These are phyloP conservation scores for Butyriboletus loyo DNA, from an alignment of 768 basidiomycete species.

Conservation along the genomic window DNA sequence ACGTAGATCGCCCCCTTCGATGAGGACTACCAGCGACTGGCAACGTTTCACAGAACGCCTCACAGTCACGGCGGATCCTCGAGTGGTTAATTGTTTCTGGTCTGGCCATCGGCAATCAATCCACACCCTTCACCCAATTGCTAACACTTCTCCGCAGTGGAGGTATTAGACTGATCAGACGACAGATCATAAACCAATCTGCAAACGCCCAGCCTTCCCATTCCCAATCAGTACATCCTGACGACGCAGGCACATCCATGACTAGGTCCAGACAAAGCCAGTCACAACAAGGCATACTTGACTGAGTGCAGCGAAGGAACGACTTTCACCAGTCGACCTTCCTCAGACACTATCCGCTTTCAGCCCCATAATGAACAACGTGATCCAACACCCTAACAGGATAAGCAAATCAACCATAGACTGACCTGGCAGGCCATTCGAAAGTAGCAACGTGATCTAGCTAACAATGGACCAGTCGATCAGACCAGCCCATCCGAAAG, in stretches of 20 bases:
- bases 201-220: background rate
- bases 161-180: background rate
- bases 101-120: conserved; percentile 7
- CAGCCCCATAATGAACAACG: too few species aligned
- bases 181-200: background rate
- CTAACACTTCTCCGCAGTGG: background rate
- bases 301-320: background rate
- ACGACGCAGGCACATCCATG: background rate
- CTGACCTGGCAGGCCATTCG: too few species aligned
- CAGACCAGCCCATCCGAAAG: too few species aligned
- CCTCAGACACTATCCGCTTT: background rate
- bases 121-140: background rate
- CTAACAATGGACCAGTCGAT: too few species aligned
- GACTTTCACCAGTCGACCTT: background rate
- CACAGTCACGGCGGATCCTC: conserved; percentile 15
- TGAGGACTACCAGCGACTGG: background rate
- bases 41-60: background rate
- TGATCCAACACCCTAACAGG: too few species aligned
- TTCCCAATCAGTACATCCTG: conserved; percentile 5
- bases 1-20: background rate
- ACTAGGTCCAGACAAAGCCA: background rate
- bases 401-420: too few species aligned
- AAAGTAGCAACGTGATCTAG: too few species aligned
- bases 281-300: background rate
- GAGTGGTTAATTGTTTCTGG: conserved; percentile 3